Conservation (phyloP, 768 basidiomycete genomes). For the Rhizopogon salebrosus region DNA sequence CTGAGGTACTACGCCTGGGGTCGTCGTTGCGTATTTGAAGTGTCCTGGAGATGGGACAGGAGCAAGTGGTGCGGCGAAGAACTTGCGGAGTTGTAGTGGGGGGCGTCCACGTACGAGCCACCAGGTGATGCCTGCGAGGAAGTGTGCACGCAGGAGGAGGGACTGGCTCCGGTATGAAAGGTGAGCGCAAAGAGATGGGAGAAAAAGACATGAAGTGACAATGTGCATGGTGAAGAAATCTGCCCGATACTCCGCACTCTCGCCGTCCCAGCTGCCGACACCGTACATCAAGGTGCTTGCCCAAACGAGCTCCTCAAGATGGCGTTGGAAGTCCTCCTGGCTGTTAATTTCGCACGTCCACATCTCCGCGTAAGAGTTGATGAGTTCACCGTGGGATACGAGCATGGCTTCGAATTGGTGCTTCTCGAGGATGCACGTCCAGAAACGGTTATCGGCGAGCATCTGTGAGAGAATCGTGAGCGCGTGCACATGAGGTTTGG, state of each 20-base stretch:
- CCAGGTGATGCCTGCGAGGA: conserved; percentile 45
- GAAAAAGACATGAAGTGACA: conserved; percentile 61
- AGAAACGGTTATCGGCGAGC: conserved; percentile 41
- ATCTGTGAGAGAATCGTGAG: conserved; percentile 53
- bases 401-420: conserved; percentile 31
- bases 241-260: conserved; percentile 40
- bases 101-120: conserved; percentile 57
- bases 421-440: conserved; percentile 24
- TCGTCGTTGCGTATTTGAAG: conserved; percentile 19
- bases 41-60: conserved; percentile 14
- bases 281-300: conserved; percentile 53
- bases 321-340: conserved; percentile 37
- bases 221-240: conserved; percentile 75
- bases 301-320: conserved; percentile 63
- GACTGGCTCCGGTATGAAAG: conserved; percentile 54
- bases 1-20: conserved; percentile 14
- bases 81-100: conserved; percentile 40
- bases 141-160: conserved; percentile 54
- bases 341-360: conserved; percentile 40
- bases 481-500: conserved; percentile 34
- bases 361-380: conserved; percentile 38
- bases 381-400: conserved; percentile 32
- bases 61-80: conserved; percentile 34
- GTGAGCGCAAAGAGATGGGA: conserved; percentile 44
- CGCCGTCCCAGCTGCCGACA: conserved; percentile 45